Evolutionary conservation across 176 grass and related monocot species (phyloP), one percentile per base, ranked within the genome.

Genomic region (Eleusine indica): DNA sequence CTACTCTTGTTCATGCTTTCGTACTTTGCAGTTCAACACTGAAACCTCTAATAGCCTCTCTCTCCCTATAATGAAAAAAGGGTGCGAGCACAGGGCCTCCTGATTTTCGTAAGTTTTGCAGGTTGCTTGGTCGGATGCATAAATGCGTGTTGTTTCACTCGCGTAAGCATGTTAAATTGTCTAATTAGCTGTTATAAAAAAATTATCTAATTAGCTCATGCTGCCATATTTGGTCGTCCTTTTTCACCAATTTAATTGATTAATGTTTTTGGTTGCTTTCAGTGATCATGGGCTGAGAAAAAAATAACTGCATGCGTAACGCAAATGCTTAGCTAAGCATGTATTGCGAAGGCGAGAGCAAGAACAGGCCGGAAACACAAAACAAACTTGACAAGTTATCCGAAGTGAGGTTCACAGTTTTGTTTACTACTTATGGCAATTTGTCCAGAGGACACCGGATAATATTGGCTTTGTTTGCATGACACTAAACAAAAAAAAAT

Each of bases 1-100:
- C 75, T 85, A 38, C 68, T 47, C 68, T 47, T 88, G 72, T 61
- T 51, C 48, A 54, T 80, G 46, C 25, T 78, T 65, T 71, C 39
- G 4, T 67, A 63, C 16, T 78, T 78, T 73, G 61, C 62, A 90
- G 49, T 71, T 12, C 22, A 79, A 14, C 69, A 49, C 64, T 73
- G 11, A 0, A 49, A 19, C 16, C 42, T 16, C 22, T 64, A 77
- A 60, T 62, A 13, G 14, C 64, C 39, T 69, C 35, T 65, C 38
- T 3, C 42, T 71, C 32, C 32, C 32, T 35, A 35, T 35, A 22
- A 13, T 35, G 49, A 61, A 19, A 65, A 79, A 37, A 42, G 61
- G 22, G 47, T 17, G 43, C n/a, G 5, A 1, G 32, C 32, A 35
- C 32, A 35, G 32, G 32, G 32, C 32, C 32, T 35, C 32, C 60